Base-by-base conservation (phyloP, 257 asterid species). In the Primulina huaijiensis region DNA sequence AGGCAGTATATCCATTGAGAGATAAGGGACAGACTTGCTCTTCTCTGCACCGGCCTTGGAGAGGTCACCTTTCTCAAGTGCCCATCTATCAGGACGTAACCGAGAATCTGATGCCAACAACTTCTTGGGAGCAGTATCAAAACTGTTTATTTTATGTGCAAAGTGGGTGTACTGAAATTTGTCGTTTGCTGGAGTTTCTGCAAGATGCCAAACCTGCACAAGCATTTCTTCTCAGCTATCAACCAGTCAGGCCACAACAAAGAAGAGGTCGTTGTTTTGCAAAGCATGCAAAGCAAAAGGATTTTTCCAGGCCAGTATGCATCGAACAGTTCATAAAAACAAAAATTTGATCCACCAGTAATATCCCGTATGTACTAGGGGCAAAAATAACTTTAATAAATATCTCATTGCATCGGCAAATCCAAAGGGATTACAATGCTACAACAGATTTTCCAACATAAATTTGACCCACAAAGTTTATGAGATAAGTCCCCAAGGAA, bases 31-130 rank as follows among this genome's bases (percentile, higher is more conserved):
- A n/a, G 35, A 94, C 99, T 95, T 90, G 99, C 93, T 89, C 76
- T 94, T 94, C 71, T 85, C 93, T 38, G 90, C 64, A 62, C 99
- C 96, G 74, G 98, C 95, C 82, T 85, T 94, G 68, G 97, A 74
- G 33, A 91, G 74, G 79, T 94, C 99, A 61, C 98, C 98, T 76
- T 88, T 86, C 90, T 94, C 99, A 76, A 94, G 97, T 65, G 97
- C 98, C 74, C 74, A 87, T 79, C 99, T 84, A 81, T 91, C 98
- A 65, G 98, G 98, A 55, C 99, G 98, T 73, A 94, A 77, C 63
- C 99, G 96, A 70, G 99, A 94, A 88, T 94, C 99, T 21, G 98
- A 91, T 46, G 95, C 75, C 76, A 94, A 75, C 79, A 94, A 67
- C 84, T 91, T 91, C 90, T 84, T 86, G 23, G 99, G 97, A 57